Percentiles rank a stretch among this genome's conserved stretches.
phyloP scores from a whole-genome alignment of 495 filamentous ascomycete species.

The Aspergillus sclerotiicarbonarius region DNA sequence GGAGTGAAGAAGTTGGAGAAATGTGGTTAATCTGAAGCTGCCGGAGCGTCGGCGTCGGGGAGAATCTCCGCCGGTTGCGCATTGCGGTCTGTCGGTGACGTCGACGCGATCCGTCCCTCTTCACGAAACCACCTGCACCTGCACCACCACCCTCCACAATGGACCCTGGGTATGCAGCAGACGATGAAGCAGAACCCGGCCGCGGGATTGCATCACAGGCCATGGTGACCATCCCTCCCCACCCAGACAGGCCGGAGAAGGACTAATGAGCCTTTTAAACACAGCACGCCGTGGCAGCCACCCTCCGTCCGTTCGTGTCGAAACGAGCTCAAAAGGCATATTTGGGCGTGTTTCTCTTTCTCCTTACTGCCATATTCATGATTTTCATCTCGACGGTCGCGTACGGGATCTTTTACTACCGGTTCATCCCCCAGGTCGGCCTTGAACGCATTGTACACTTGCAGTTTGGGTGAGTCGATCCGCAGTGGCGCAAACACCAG shows the following conservation, averaged over 20 bases:
- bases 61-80: background rate
- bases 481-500: too few relatives aligned
- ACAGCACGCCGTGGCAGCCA: slow-evolving; percentile 34
- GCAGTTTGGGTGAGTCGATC: slow-evolving; percentile 65
- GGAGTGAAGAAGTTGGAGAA: too few relatives aligned
- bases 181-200: slow-evolving; percentile 21
- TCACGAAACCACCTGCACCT: background rate
- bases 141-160: slow-evolving; percentile 3
- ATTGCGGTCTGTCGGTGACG: slow-evolving; percentile 10
- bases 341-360: slow-evolving; percentile 64
- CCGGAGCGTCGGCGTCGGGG: background rate
- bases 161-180: slow-evolving; percentile 30
- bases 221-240: slow-evolving; percentile 14
- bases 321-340: slow-evolving; percentile 69
- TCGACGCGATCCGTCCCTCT: slow-evolving; percentile 10
- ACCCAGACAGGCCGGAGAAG: background rate
- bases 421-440: slow-evolving; percentile 72
- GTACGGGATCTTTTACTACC: slow-evolving; percentile 77
- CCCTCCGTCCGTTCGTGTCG: slow-evolving; percentile 54
- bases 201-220: slow-evolving; percentile 12
- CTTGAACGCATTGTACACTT: slow-evolving; percentile 69
- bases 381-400: slow-evolving; percentile 61
- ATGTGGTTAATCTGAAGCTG: too few relatives aligned
- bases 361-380: slow-evolving; percentile 55
- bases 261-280: slow-evolving; percentile 10